A percentile compares a stretch with the other conserved stretches of the same genome.
phyloP scores from a whole-genome alignment of 2,329 filamentous ascomycete genomes.

The Chaetomium strumarium region DNA sequence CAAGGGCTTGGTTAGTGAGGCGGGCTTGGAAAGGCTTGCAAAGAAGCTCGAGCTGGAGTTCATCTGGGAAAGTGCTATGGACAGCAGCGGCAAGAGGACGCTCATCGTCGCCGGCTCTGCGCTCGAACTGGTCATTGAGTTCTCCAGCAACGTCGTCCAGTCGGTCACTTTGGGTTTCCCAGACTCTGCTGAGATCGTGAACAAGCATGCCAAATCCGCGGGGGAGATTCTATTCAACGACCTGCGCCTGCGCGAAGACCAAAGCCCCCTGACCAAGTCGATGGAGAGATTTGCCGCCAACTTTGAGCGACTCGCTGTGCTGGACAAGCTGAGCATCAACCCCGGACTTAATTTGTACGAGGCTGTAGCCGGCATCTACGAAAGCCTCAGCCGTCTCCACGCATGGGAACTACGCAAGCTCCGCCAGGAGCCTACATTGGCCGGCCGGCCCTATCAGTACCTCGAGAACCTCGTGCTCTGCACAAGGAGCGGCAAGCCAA shows the following conservation, averaged over 20 bases:
- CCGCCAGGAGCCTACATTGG: conserved; percentile 42
- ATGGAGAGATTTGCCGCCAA: conserved; percentile 67
- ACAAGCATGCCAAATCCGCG: conserved; percentile 55
- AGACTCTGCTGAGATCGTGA: conserved; percentile 52
- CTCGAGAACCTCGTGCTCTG: conserved; percentile 58
- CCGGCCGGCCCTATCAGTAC: conserved; percentile 42
- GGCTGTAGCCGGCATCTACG: conserved; percentile 67
- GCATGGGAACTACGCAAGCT: conserved; percentile 61
- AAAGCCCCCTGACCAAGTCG: conserved; percentile 63
- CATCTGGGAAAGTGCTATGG: conserved; percentile 51
- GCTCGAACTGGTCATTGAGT: conserved; percentile 55
- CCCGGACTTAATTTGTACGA: conserved; percentile 70
- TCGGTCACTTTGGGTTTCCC: conserved; percentile 59
- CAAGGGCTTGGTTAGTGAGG: conserved; percentile 64
- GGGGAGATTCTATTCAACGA: conserved; percentile 61
- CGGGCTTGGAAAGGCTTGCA: conserved; percentile 66
- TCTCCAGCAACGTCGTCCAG: conserved; percentile 56
- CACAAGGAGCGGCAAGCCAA: conserved; percentile 61
- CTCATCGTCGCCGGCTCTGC: conserved; percentile 58
- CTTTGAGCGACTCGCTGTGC: conserved; percentile 59
- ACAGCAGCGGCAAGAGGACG: conserved; percentile 45
- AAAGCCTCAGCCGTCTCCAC: conserved; percentile 63
- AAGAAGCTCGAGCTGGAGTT: conserved; percentile 61
- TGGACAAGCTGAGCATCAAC: conserved; percentile 66
- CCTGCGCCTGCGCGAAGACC: conserved; percentile 52